A percentile compares a stretch with the other conserved stretches of the same genome.
These are phyloP conservation scores for Flueggea neowawraea DNA, from an alignment of 441 rosid species.

Conservation along the genomic window DNA sequence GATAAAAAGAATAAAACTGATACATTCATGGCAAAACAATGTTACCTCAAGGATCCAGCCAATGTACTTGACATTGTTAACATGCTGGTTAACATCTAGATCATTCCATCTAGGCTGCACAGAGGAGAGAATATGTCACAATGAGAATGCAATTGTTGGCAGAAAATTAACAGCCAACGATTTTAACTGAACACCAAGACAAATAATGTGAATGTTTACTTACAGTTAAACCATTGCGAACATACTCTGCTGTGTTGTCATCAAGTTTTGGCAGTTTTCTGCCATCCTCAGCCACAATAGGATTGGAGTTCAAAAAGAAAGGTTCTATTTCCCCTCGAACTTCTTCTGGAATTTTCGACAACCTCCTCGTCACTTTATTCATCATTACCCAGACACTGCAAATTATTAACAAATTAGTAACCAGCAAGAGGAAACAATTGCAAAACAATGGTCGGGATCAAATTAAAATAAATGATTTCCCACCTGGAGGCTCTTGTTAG, in stretches of 20 bases:
- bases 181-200: neutral
- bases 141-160: slow-evolving; percentile 1
- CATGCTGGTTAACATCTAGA: slow-evolving; percentile 98
- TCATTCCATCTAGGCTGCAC: slow-evolving; percentile 98
- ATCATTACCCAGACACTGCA: slow-evolving; percentile 98
- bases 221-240: slow-evolving; percentile 82
- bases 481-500: slow-evolving; percentile 95
- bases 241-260: slow-evolving; percentile 67
- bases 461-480: neutral
- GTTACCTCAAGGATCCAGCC: slow-evolving; percentile 97
- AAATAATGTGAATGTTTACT: slow-evolving; percentile 20
- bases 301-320: slow-evolving; percentile 57
- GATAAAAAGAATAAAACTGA: slow-evolving; percentile 1
- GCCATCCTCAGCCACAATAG: slow-evolving; percentile 76
- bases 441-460: neutral
- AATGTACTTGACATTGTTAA: slow-evolving; percentile 97
- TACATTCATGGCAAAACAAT: slow-evolving; percentile 1
- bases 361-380: slow-evolving; percentile 93
- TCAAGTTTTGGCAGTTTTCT: slow-evolving; percentile 88
- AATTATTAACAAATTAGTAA: slow-evolving; percentile 11
- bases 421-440: neutral
- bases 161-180: neutral
- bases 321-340: slow-evolving; percentile 91
- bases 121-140: slow-evolving; percentile 1
- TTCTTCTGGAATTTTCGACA: slow-evolving; percentile 93